These are phyloP conservation scores for Mangifera indica DNA, from an alignment of 345 rosid species.

Conservation along the genomic window DNA sequence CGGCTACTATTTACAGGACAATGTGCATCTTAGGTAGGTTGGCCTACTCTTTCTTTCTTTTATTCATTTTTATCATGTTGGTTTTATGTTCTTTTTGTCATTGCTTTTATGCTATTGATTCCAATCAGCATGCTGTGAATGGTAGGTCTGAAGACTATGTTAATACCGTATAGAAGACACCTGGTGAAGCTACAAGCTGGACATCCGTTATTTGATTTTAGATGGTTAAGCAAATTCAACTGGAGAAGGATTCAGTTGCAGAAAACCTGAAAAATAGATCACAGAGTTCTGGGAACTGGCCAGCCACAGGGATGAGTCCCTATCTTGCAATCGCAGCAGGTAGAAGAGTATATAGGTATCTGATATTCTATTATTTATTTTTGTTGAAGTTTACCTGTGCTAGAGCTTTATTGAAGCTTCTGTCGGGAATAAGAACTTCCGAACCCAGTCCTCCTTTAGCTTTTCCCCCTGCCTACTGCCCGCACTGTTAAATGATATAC, in stretches of 20 bases:
- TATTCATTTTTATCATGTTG: background rate
- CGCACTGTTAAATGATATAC: constrained; percentile 10
- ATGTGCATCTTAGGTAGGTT: constrained; percentile 82
- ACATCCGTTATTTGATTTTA: constrained; percentile 56
- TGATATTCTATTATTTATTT: background rate
- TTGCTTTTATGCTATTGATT: constrained; percentile 10
- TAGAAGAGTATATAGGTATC: constrained; percentile 1
- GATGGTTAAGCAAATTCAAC: constrained; percentile 58
- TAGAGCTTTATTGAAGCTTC: background rate
- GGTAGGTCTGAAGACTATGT: constrained; percentile 71
- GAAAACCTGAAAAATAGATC: constrained; percentile 41
- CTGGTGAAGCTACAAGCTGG: constrained; percentile 56
- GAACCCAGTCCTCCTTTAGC: background rate
- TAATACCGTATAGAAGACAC: constrained; percentile 81
- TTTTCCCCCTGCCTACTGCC: background rate
- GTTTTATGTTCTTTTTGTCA: background rate
- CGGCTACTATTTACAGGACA: constrained; percentile 73
- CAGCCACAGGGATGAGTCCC: background rate
- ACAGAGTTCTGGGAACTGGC: background rate
- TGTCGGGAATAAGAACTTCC: background rate
- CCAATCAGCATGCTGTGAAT: constrained; percentile 15
- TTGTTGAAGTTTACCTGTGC: background rate
- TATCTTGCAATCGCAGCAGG: background rate
- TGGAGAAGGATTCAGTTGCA: constrained; percentile 57
- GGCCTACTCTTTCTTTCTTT: constrained; percentile 8